Base-by-base conservation (phyloP, 805 yeast species). In the Lachancea cidri region DNA sequence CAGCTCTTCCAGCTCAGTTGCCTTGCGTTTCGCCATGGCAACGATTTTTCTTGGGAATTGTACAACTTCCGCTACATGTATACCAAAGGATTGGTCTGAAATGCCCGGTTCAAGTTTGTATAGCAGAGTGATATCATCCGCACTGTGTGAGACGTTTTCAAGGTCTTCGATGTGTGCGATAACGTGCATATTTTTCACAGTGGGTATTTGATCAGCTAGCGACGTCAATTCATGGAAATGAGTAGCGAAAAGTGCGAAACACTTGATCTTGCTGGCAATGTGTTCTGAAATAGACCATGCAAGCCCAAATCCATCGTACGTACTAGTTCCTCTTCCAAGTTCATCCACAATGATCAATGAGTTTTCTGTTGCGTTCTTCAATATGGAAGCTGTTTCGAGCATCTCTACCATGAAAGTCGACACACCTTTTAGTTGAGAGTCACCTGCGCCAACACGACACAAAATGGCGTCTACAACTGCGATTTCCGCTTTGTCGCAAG, bases 361-460 rank as follows among this genome's bases (percentile, higher is more conserved):
- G 49, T 88, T 86, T 20, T 69, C 65, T 0, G 95, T 81, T 1
- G 97, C 95, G 13, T 89, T 79, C 51, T 86, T 83, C 51, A 93
- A 72, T 50, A 93, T 93, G 0, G 95, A 83, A 0, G 97, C 86
- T 29, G 96, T 93, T 58, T 93, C 98, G 44, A 93, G 71, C 98
- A 93, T 93, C 60, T 93, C 98, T 15, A 95, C 88, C 96, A 87
- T 87, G 55, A 93, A 93, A 0, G 98, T 93, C 0, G 98, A 89
- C 20, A 93, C 86, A 18, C 98, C 98, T 63, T 91, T 89, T 57
- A 93, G 71, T 64, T 93, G 98, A 0, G 97, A 91, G 61, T 93
- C 98, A 9, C 97, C 95, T 2, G 98, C 98, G 8, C 98, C 98
- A n/a, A 93, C 96, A 57, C 98, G 79, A 11, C 98, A 94, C 45